A percentile compares a stretch with the other conserved stretches of the same genome.
Conservation (phyloP, 1,139 yeast genomes). For the Geotrichum candidum region DNA sequence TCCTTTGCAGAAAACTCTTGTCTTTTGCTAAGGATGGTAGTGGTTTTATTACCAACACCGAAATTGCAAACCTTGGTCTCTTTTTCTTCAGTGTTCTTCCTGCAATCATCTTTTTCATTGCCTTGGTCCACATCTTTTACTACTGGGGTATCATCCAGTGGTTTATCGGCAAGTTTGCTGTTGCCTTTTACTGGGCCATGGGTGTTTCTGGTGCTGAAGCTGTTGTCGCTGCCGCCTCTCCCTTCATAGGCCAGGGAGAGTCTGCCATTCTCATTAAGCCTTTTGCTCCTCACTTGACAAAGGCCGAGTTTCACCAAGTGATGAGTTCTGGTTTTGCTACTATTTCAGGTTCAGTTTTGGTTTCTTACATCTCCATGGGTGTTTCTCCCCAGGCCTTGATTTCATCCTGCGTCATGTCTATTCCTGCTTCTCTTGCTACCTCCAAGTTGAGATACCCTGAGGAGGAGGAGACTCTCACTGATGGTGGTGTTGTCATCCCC, state of each 20-base stretch:
- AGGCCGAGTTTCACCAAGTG: constrained; percentile 59
- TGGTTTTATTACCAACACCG: constrained; percentile 46
- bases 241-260: constrained; percentile 66
- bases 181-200: constrained; percentile 57
- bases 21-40: constrained; percentile 61
- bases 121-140: constrained; percentile 57
- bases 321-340: constrained; percentile 66
- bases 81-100: constrained; percentile 60
- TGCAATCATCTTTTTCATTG: constrained; percentile 58
- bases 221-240: constrained; percentile 63
- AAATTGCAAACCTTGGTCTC: constrained; percentile 9
- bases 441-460: constrained; percentile 61
- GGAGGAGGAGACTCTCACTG: constrained; percentile 50
- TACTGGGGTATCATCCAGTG: constrained; percentile 59
- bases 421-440: constrained; percentile 60
- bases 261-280: constrained; percentile 59
- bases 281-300: constrained; percentile 54
- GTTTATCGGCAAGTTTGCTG: constrained; percentile 55
- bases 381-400: constrained; percentile 59
- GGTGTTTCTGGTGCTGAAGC: constrained; percentile 63
- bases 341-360: constrained; percentile 61
- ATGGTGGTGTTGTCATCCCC: constrained; percentile 47
- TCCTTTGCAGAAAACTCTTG: constrained; percentile 53
- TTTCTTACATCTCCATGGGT: constrained; percentile 60
- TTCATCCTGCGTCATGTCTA: constrained; percentile 65